A percentile compares a stretch with the other conserved stretches of the same genome.
Evolutionary conservation across 768 basidiomycete species (phyloP).

Genomic region (Rhodotorula sphaerocarpa): DNA sequence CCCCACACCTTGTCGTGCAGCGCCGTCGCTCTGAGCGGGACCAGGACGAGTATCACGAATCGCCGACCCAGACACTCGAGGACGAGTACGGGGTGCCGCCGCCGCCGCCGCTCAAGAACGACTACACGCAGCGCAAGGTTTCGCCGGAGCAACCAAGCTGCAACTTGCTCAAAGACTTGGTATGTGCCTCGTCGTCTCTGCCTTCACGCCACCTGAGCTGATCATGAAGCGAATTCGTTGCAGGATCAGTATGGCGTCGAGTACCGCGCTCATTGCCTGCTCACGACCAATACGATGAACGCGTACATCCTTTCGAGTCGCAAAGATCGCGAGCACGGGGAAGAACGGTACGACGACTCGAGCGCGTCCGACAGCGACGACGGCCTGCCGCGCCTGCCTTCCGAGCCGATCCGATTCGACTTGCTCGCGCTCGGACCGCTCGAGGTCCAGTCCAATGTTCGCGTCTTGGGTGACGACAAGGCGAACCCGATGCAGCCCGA

Average conservation of each 20-base stretch:
- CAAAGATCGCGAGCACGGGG: background rate
- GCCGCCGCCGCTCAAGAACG: conserved; percentile 1
- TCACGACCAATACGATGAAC: conserved; percentile 20
- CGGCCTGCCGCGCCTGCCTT: conserved; percentile 6
- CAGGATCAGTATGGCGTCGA: conserved; percentile 12
- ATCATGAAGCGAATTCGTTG: no score
- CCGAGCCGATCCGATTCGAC: conserved; percentile 30
- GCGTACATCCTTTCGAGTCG: conserved; percentile 27
- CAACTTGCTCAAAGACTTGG: conserved; percentile 2
- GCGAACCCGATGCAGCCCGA: background rate
- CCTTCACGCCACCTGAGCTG: no score
- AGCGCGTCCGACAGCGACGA: background rate
- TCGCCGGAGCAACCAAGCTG: background rate
- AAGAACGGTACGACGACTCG: background rate
- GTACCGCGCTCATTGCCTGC: conserved; percentile 3
- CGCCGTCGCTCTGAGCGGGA: no score
- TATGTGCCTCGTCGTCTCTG: background rate
- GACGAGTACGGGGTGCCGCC: conserved; percentile 18
- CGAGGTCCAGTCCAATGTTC: conserved; percentile 10
- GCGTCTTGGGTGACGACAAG: conserved; percentile 16
- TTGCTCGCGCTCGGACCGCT: conserved; percentile 21
- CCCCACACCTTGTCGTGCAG: no score
- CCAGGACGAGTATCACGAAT: background rate
- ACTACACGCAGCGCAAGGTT: background rate
- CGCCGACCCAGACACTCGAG: conserved; percentile 7